A percentile compares a stretch with the other conserved stretches of the same genome.
phyloP scores from a whole-genome alignment of 345 rosid species.

The Adansonia digitata region DNA sequence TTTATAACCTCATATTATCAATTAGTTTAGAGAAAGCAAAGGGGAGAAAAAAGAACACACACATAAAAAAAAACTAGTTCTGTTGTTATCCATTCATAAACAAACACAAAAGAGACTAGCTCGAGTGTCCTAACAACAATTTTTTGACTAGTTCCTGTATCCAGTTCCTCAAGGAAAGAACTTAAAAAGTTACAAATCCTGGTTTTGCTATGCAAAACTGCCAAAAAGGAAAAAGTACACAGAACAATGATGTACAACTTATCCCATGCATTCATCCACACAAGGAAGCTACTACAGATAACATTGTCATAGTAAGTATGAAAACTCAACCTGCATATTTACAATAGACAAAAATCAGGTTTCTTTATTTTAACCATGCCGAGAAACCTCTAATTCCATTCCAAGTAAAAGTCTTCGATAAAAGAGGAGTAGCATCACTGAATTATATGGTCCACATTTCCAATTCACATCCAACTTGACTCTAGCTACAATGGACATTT shows the following conservation, averaged over 20 bases:
- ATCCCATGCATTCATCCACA: background rate
- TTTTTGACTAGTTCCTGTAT: background rate
- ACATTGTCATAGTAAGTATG: background rate
- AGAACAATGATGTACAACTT: background rate
- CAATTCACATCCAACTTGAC: background rate
- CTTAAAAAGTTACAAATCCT: background rate
- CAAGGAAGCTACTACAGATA: background rate
- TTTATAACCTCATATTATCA: background rate
- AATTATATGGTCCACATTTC: background rate
- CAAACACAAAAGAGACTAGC: background rate
- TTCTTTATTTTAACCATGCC: background rate
- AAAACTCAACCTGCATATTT: background rate
- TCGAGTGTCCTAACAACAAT: background rate
- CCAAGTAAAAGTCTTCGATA: background rate
- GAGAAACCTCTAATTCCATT: background rate
- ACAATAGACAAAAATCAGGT: background rate
- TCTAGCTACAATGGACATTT: background rate
- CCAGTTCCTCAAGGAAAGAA: background rate
- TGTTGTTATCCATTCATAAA: background rate
- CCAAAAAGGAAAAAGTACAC: background rate
- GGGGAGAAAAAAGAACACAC: background rate
- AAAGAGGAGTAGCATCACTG: background rate
- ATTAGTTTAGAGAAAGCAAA: background rate
- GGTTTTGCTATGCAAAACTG: background rate
- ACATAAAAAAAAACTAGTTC: background rate